Evolutionary conservation across 169 alveolate genomes (phyloP), one percentile per base, ranked within the genome.

Genomic region (Plasmodium malariae): DNA sequence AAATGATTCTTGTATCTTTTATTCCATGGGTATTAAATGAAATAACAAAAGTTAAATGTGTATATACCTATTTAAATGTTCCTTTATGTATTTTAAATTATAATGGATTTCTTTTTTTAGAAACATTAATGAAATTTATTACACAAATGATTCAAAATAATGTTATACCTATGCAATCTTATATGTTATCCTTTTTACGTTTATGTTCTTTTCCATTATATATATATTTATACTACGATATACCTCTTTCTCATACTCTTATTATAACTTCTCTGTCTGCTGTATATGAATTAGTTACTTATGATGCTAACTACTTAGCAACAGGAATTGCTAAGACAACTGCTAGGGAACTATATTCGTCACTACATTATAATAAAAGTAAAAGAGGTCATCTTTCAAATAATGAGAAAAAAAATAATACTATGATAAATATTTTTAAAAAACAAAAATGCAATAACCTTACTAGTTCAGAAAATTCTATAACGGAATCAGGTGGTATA

Each of bases 61-160:
- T 48, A 9, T 78, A 72, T 14, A 36, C 89, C 1, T 72, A 55
- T 65, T 67, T 88, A 60, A 88, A 68, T 72, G 55, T 88, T 2
- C 90, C 89, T 28, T 76, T 88, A 51, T 88, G 93, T 24, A 76
- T 76, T 40, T 74, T 88, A 48, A 78, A 76, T 78, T 68, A 76
- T 43, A 88, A 88, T 49, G 93, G 89, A 12, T 76, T 68, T 72
- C 60, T 73, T 3, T 78, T 88, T 74, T 54, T 74, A 21, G 93
- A 88, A 88, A 73, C 89, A 62, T 32, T 89, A 68, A 88, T 92
- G 92, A 92, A 92, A 89, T 68, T 92, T 48, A 86, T 86, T 40
- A 62, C 43, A 12, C 74, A 74, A 17, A 69, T 86, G 86, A 71
- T 69, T 55, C 17, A 51, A 30, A 54, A 71, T 55, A 63, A 86